These are phyloP conservation scores for Luffa acutangula DNA, from an alignment of 306 rosid genomes.

Conservation along the genomic window DNA sequence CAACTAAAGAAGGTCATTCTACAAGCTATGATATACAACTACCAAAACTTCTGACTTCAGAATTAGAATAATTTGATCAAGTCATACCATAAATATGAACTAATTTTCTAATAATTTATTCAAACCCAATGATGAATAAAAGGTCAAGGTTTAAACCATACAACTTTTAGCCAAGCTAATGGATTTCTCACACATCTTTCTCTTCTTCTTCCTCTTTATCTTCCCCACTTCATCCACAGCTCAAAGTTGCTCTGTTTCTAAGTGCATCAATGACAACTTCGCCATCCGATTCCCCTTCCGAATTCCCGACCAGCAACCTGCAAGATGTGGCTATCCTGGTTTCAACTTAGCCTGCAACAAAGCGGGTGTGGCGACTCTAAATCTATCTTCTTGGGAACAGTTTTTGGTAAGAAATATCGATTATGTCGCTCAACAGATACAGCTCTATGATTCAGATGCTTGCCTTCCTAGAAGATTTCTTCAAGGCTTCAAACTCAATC, in stretches of 20 bases:
- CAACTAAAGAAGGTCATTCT: neutral
- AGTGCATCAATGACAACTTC: constrained; percentile 22
- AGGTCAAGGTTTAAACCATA: neutral
- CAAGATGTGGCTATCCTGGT: constrained; percentile 53
- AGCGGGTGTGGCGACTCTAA: constrained; percentile 20
- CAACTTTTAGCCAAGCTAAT: neutral
- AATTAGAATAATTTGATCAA: constrained; percentile 1
- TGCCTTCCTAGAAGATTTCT: constrained; percentile 54
- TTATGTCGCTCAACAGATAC: constrained; percentile 36
- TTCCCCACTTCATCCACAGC: constrained; percentile 15
- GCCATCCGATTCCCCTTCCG: constrained; percentile 56
- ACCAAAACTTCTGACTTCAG: constrained; percentile 2
- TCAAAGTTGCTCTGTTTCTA: constrained; percentile 24
- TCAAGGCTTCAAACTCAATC: constrained; percentile 20
- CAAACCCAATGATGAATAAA: neutral
- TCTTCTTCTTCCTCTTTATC: constrained; percentile 28
- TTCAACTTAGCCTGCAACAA: constrained; percentile 39
- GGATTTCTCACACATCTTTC: constrained; percentile 2
- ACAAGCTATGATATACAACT: neutral
- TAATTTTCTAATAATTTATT: neutral
- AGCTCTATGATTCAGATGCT: constrained; percentile 35
- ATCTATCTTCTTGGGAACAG: constrained; percentile 33
- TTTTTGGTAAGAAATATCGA: constrained; percentile 38
- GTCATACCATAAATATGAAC: neutral
- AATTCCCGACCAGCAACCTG: constrained; percentile 16